Base-by-base conservation (phyloP, 2,329 filamentous ascomycete species). In the Grosmannia clavigera region DNA sequence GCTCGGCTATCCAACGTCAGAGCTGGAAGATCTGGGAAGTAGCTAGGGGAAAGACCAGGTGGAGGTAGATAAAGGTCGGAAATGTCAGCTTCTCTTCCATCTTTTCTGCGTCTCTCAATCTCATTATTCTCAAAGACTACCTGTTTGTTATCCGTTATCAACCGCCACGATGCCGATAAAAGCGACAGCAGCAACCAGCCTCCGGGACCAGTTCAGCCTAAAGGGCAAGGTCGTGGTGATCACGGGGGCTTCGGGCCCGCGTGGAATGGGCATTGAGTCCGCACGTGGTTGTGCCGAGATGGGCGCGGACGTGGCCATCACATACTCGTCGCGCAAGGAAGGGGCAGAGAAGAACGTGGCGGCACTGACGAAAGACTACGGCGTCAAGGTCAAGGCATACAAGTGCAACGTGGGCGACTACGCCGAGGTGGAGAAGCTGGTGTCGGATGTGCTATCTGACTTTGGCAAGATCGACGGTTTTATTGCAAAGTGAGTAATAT, bases 391-490 rank as follows among this genome's bases (percentile, higher is more conserved):
- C 74, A 79, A 76, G 70, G 81, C 82, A 11, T 86, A 84, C 71
- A 77, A 82, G 67, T 82, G 86, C 63, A 78, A 87, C 65, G 77
- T 86, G 10, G 78, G 76, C 35, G 75, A 76, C 3, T 77, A 75
- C 64, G 76, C 80, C 25, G 73, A 76, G 5, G 78, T 84, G 12
- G 72, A 79, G 43, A 68, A 72, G 19, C 75, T 78, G 11, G 75
- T 86, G 50, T 72, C 78, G 62, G 71, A 74, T 9, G 79, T 82
- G 63, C 74, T 85, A 52, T 70, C 75, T 61, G 87, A 92, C 19
- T 87, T 92, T 73, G 85, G 85, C 61, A 82, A 87, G 5, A 80
- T 92, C 10, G 88, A 92, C 67, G 77, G 90, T 65, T 90, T 92
- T 67, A 82, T 92, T 53, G 88, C 88, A 66, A 92, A 94, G 69